phyloP scores from a whole-genome alignment of 768 basidiomycete species.

The Mrakia blollopis region DNA sequence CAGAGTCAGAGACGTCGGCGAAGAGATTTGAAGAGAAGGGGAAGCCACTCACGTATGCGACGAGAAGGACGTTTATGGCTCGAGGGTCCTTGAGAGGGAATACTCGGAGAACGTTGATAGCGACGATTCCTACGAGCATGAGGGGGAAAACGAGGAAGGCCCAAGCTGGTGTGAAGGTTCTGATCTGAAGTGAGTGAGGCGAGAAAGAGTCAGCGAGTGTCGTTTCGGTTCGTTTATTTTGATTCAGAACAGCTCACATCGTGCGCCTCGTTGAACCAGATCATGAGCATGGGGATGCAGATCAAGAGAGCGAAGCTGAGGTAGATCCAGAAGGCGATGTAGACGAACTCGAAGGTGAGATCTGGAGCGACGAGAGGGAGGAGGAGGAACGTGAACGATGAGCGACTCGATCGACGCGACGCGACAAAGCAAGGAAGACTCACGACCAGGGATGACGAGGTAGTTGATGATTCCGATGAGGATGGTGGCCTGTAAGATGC shows the following conservation, averaged over 20 bases:
- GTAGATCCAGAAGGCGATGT: constrained; percentile 18
- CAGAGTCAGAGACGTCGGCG: neutral
- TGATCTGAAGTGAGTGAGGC: neutral
- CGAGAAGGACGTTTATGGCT: constrained; percentile 10
- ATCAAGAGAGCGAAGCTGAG: neutral
- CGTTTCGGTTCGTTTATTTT: too few species aligned
- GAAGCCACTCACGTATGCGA: neutral
- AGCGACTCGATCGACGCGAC: too few species aligned
- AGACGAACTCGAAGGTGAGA: constrained; percentile 16
- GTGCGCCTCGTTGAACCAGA: constrained; percentile 3
- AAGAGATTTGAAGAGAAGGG: neutral
- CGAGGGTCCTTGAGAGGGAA: constrained; percentile 8
- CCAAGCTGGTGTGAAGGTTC: constrained; percentile 17
- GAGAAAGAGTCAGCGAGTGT: too few species aligned
- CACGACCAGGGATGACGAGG: neutral
- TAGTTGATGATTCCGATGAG: constrained; percentile 14
- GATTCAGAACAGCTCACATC: neutral
- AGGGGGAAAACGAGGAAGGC: constrained; percentile 15
- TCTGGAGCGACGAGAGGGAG: too few species aligned
- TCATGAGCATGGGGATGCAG: constrained; percentile 20
- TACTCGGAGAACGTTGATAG: constrained; percentile 10
- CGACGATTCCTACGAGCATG: constrained; percentile 19
- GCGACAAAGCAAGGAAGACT: too few species aligned
- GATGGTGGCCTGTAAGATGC: neutral
- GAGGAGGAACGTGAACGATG: too few species aligned